A percentile compares a stretch with the other conserved stretches of the same genome.
Conservation (phyloP, 202 grass and related monocot genomes). For the Cymbopogon flexuosus region DNA sequence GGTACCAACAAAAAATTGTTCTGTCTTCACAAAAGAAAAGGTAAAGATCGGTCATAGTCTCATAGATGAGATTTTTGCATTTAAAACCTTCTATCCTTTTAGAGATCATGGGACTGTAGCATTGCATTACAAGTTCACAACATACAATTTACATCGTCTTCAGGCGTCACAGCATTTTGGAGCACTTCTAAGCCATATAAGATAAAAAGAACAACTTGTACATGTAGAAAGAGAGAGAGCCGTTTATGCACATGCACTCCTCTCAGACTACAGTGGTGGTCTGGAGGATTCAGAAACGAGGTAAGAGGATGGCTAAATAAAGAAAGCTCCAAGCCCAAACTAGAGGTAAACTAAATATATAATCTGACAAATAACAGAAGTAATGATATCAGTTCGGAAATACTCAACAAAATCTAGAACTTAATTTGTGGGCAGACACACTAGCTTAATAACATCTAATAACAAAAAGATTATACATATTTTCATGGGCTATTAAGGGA, state of each 20-base stretch:
- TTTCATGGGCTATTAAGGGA: no score
- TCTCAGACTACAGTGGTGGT: no score
- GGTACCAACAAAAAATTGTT: background rate
- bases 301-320: no score
- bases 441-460: no score
- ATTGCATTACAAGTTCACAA: background rate
- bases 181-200: background rate
- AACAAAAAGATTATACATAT: no score
- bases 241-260: background rate
- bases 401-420: no score
- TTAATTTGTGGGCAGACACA: no score
- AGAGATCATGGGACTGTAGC: background rate
- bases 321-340: no score
- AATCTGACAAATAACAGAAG: no score
- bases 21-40: background rate
- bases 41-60: background rate
- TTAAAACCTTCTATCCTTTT: background rate
- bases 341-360: no score
- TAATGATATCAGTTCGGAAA: no score
- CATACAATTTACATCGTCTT: background rate
- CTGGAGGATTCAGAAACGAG: no score
- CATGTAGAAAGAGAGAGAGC: background rate
- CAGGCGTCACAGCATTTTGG: background rate
- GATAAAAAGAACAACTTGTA: background rate
- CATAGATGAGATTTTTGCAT: background rate